Base-by-base conservation (phyloP, 495 filamentous ascomycete genomes). In the Penicilliopsis zonata region DNA sequence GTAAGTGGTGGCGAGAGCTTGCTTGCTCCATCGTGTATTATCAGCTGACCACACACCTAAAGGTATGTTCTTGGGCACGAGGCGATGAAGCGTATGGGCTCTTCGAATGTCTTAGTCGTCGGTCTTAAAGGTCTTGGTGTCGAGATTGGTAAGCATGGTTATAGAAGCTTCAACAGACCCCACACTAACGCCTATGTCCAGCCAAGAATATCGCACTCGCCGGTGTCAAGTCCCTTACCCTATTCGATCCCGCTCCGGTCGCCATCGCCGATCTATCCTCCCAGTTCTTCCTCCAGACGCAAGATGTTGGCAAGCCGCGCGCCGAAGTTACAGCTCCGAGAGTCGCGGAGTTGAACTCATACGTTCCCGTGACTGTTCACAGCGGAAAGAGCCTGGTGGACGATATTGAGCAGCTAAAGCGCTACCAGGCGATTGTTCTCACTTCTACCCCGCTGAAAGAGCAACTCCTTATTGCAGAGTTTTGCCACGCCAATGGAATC, bases 51-150 rank as follows among this genome's bases (percentile, higher is more conserved):
- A n/a, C n/a, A n/a, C n/a, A n/a, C 35, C 21, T 19, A 30, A 27
- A 72, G 69, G 28, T 93, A 98, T 56, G 90, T 98, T 31, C 75
- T 99, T 36, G 92, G 92, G 18, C 92, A 96, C 59, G 92, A 99
- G 65, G 92, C 92, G 33, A 99, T 99, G 92, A 96, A 93, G 65
- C 82, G 87, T 35, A 99, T 99, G 92, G 72, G 86, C 52, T 81
- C 86, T 30, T 96, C 92, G 13, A 86, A 96, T 53, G 75, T 99
- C 27, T 80, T 99, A 13, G 73, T 99, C 32, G 82, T 86, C 32
- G 92, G 92, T 33, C 60, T 95, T 43, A 85, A 86, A 52, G 90
- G 92, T 13, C 72, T 99, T 19, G 92, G 92, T 60, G 86, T 94
- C 30, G 92, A 99, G 60, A 94, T 99, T 49, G 73, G 73, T 77